Evolutionary conservation across 306 rosid genomes (phyloP), one percentile per base, ranked within the genome.

Genomic region (Trifolium pratense): DNA sequence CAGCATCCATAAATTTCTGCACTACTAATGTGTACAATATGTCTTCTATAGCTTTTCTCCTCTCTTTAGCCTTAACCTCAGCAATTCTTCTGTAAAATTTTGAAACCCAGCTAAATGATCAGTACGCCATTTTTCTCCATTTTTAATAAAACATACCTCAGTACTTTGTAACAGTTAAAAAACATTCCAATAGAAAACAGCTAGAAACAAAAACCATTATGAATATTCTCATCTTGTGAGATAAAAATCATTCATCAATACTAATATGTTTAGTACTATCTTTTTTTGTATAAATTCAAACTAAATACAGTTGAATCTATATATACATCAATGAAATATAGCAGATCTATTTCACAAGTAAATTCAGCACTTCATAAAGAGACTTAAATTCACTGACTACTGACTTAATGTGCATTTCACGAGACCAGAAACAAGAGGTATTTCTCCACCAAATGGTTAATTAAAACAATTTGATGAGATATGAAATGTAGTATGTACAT

Each of bases 1-100:
- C 55, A 4, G 96, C 97, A 74, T 93, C 98, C 93, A 93, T 83
- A 79, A 93, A 93, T 72, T 87, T 93, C 83, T 90, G 93, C 71
- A 93, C 96, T 51, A 93, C 93, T 84, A 93, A 46, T 7, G 98
- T 83, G 62, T 90, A 93, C 70, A 93, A 71, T 66, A 93, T 93
- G 79, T 90, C 98, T 79, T 90, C 97, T 68, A 93, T 71, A 58
- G 91, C 90, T 59, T 85, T 84, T 64, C 69, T 86, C 85, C 98
- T 86, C 80, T 93, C 98, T 69, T 80, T 87, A 31, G 78, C 89
- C 85, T 89, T 93, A 70, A 93, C 88, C 92, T 93, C 95, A 1
- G 98, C 98, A 13, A 93, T 93, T 84, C 98, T 89, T 89, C 98
- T 93, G 83, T 64, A 58, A 25, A 84, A 76, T 48, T 66, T 70